Evolutionary conservation across 208 protist species (phyloP).

Genomic region (Kentomonas sorsogonicus): DNA sequence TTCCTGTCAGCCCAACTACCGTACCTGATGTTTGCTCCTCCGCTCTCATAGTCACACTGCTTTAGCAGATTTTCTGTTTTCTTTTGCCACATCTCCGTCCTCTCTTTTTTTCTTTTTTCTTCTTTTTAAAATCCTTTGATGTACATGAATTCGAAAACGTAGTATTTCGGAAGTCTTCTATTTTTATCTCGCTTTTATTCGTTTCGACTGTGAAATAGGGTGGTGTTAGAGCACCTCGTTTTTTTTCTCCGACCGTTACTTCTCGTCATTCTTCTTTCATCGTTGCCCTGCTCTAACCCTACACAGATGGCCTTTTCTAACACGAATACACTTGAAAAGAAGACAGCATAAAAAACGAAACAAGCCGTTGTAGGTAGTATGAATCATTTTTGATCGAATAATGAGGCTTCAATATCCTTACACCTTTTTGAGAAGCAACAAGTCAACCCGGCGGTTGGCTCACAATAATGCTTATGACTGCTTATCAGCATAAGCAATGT

Average conservation of each 20-base stretch:
- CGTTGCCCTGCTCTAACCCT: too few relatives aligned
- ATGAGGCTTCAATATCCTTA: too few relatives aligned
- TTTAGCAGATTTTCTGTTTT: slow-evolving; percentile 7
- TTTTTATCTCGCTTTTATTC: background rate
- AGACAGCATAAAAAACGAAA: slow-evolving; percentile 1
- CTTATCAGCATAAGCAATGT: too few relatives aligned
- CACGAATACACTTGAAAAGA: too few relatives aligned
- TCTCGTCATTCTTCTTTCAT: background rate
- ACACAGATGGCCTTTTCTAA: too few relatives aligned
- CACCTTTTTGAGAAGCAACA: too few relatives aligned
- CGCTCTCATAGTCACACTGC: background rate
- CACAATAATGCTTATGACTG: too few relatives aligned
- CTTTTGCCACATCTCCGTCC: background rate
- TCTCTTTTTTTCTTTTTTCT: background rate
- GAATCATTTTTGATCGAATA: background rate
- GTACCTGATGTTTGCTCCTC: background rate
- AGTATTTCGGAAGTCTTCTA: background rate
- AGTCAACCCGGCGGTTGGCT: too few relatives aligned
- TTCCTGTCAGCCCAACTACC: background rate
- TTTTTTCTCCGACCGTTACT: slow-evolving; percentile 8
- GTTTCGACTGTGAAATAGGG: too few relatives aligned
- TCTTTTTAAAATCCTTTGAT: slow-evolving; percentile 4
- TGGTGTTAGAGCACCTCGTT: background rate
- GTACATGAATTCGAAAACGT: background rate
- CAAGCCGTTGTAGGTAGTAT: background rate